Percentiles rank a stretch among this genome's conserved stretches.
phyloP scores from a whole-genome alignment of 352 stramenopile genomes.

The Globisporangium sylvaticum region DNA sequence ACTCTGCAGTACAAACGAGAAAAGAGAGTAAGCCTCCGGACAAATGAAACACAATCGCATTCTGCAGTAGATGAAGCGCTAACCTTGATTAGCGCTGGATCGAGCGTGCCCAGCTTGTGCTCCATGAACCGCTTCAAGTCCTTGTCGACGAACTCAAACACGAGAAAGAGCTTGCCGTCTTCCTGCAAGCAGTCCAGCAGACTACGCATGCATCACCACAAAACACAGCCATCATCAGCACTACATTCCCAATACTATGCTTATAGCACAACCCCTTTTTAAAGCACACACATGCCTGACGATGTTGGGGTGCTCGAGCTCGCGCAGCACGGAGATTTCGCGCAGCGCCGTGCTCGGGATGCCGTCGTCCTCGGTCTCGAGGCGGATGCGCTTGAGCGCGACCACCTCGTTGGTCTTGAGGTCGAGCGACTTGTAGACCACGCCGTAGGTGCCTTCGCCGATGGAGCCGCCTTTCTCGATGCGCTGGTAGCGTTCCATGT shows the following conservation, averaged over 20 bases:
- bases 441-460: constrained; percentile 95
- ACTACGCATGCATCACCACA: constrained; percentile 20
- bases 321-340: constrained; percentile 97
- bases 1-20: constrained; percentile 17
- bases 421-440: constrained; percentile 96
- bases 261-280: background rate
- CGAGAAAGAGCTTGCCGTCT: constrained; percentile 95
- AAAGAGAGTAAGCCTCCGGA: background rate
- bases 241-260: background rate
- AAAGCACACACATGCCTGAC: constrained; percentile 69
- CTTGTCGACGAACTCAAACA: constrained; percentile 99
- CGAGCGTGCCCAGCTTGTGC: constrained; percentile 66
- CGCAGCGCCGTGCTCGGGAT: constrained; percentile 97
- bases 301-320: constrained; percentile 98
- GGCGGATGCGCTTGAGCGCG: constrained; percentile 95
- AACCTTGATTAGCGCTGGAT: constrained; percentile 62
- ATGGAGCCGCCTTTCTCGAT: constrained; percentile 92
- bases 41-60: background rate
- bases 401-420: constrained; percentile 89
- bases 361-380: constrained; percentile 98
- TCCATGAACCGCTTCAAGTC: constrained; percentile 97
- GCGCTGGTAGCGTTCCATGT: constrained; percentile 90
- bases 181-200: constrained; percentile 95
- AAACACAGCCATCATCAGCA: background rate
- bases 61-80: background rate